Conservation (phyloP, 768 basidiomycete species). For the Melanogaster broomeanus region DNA sequence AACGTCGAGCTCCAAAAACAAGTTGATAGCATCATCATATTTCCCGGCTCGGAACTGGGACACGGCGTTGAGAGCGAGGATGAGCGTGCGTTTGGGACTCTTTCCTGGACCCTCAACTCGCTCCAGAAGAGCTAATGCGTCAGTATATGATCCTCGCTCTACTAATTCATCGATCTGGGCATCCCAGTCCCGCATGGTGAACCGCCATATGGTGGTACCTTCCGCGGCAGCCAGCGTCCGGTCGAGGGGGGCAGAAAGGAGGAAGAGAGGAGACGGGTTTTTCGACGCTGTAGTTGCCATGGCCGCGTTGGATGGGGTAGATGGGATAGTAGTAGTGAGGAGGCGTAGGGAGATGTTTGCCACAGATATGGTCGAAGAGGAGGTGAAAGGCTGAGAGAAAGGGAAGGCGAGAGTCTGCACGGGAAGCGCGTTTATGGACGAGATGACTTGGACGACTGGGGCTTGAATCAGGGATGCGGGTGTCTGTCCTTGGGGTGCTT, state of each 20-base stretch:
- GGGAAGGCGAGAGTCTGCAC: slow-evolving; percentile 70
- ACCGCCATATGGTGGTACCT: slow-evolving; percentile 78
- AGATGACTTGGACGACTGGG: slow-evolving; percentile 68
- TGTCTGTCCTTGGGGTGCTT: slow-evolving; percentile 19
- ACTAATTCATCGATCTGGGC: slow-evolving; percentile 87
- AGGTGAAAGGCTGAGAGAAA: slow-evolving; percentile 40
- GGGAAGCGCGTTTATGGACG: slow-evolving; percentile 62
- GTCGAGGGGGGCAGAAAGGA: slow-evolving; percentile 77
- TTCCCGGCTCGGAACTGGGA: slow-evolving; percentile 68
- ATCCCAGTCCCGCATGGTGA: slow-evolving; percentile 72
- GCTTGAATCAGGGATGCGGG: slow-evolving; percentile 47
- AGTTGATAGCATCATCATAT: slow-evolving; percentile 81
- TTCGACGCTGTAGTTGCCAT: not conserved
- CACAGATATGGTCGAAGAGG: not conserved
- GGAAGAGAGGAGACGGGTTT: slow-evolving; percentile 47
- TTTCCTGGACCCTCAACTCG: slow-evolving; percentile 22
- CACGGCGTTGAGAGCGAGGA: slow-evolving; percentile 78
- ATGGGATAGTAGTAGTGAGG: slow-evolving; percentile 39
- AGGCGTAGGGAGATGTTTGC: slow-evolving; percentile 55
- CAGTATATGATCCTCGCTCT: slow-evolving; percentile 61
- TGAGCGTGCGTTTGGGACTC: slow-evolving; percentile 45
- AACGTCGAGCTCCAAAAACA: slow-evolving; percentile 84
- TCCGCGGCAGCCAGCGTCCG: slow-evolving; percentile 61
- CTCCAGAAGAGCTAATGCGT: slow-evolving; percentile 80
- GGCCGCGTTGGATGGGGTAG: slow-evolving; percentile 48